phyloP scores from a whole-genome alignment of 2,329 filamentous ascomycete species.

The Dothidotthia symphoricarpi region DNA sequence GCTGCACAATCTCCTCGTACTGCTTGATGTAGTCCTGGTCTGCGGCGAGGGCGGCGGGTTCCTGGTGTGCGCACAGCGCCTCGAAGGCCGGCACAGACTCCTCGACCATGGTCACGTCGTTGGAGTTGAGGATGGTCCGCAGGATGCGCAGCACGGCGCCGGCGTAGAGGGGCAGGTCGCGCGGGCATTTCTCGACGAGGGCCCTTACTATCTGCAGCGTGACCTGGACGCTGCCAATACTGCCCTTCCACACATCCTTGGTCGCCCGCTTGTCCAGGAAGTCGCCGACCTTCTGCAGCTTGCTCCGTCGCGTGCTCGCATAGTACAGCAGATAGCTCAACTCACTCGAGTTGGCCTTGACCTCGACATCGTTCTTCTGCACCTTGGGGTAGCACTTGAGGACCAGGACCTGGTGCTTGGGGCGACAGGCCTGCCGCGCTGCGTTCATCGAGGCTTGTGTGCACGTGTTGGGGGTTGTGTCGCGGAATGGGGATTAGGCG shows the following conservation, averaged over 20 bases:
- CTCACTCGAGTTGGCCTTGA: constrained; percentile 95
- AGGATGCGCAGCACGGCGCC: constrained; percentile 81
- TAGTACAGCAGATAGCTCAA: constrained; percentile 97
- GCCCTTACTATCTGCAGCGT: constrained; percentile 89
- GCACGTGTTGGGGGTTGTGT: background rate
- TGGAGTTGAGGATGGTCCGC: constrained; percentile 75
- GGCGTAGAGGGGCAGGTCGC: constrained; percentile 87
- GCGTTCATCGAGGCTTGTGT: constrained; percentile 49
- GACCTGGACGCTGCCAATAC: constrained; percentile 90
- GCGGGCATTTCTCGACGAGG: constrained; percentile 87
- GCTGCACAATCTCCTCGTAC: constrained; percentile 76
- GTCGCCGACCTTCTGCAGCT: constrained; percentile 91
- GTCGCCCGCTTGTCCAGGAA: constrained; percentile 94
- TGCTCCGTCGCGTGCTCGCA: constrained; percentile 87
- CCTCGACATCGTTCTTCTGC: constrained; percentile 80
- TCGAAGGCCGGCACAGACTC: constrained; percentile 84
- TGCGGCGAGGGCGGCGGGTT: constrained; percentile 78
- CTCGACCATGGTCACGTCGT: constrained; percentile 90
- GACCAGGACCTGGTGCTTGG: constrained; percentile 94
- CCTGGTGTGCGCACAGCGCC: constrained; percentile 84
- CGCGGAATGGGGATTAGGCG: too few relatives aligned
- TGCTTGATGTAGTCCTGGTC: constrained; percentile 80
- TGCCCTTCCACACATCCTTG: constrained; percentile 83
- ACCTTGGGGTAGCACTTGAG: constrained; percentile 95
- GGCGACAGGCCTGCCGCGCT: constrained; percentile 65